Evolutionary conservation across 306 rosid genomes (phyloP), one percentile per base, ranked within the genome.

Genomic region (Quercus agrifolia): DNA sequence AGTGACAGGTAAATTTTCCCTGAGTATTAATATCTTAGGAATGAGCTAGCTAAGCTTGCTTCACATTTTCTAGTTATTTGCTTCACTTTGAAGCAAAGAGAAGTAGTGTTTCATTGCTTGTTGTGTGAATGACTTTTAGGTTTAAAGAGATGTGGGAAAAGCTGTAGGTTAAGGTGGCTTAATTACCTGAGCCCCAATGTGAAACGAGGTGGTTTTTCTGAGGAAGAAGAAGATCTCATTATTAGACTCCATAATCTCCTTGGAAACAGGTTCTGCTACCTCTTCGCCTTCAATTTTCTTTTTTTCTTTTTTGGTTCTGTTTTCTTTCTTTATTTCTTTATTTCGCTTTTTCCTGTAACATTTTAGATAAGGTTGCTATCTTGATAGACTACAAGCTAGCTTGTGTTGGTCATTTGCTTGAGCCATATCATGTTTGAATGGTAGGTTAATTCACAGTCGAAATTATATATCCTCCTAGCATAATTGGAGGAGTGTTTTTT

Each of bases 121-220:
- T 21, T n/a, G 30, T n/a, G 73, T 35, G 12, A 35, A 31, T n/a
- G 52, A 23, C 19, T 52, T 18, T 27, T 38, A 84, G 87, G 73
- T 8, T 71, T 84, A 33, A 72, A 73, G 52, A 80, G 84, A 81
- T 56, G 35, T 19, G 82, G 82, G 15, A 84, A 77, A 72, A 80
- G 84, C 78, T 84, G 84, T 75, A 80, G 87, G 44, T 74, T 73
- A 71, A 84, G 87, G 57, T 84, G 87, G 87, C 7, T 84, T 7
- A 84, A 84, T 78, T 49, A 72, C 77, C 84, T 84, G 17, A 84
- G 82, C 33, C 87, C 87, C 15, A 25, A 33, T 14, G 72, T 84
- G 14, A 84, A 80, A 52, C 81, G 79, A 2, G 84, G 77, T 27
- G 8, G 38, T 38, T 64, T 84, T 15, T 44, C 84, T 3, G 87